These are phyloP conservation scores for Gnaphalium uliginosum DNA, from an alignment of 129 eudicot genomes.

Conservation along the genomic window DNA sequence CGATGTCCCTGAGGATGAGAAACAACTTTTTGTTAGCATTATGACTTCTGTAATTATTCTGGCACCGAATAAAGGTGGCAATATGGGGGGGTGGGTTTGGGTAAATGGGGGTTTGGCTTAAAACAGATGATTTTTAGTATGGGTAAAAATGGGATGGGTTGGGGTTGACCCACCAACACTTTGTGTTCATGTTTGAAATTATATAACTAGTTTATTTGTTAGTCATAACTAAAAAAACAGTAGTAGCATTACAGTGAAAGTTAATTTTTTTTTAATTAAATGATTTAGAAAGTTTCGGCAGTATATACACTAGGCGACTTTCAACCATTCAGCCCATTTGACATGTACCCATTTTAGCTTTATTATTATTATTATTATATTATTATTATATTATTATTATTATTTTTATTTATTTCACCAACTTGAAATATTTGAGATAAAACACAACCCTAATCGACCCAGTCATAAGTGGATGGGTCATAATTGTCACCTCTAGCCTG, in stretches of 20 bases:
- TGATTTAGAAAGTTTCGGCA: not conserved
- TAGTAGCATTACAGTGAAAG: slow-evolving; percentile 1
- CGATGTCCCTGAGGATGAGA: slow-evolving; percentile 51
- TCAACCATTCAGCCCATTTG: not conserved
- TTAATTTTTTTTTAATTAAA: not conserved
- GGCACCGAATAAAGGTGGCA: not conserved
- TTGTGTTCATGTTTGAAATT: not conserved
- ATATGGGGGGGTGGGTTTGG: not conserved
- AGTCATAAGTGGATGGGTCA: not conserved
- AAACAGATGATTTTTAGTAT: not conserved
- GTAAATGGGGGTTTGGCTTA: not conserved
- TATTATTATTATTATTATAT: not conserved
- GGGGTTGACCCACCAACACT: not conserved
- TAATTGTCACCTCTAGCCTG: not conserved
- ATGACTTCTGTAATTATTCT: not conserved
- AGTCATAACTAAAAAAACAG: not conserved
- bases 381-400: not conserved
- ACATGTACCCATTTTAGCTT: not conserved
- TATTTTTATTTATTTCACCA: not conserved
- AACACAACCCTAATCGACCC: not conserved
- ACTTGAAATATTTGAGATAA: not conserved
- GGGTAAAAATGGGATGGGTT: not conserved
- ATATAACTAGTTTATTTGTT: not conserved
- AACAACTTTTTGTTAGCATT: slow-evolving; percentile 1
- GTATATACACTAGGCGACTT: not conserved